Percentiles rank a stretch among this genome's conserved stretches.
These are phyloP conservation scores for Diplocarpon rosae DNA, from an alignment of 2,329 filamentous ascomycete genomes.

Conservation along the genomic window DNA sequence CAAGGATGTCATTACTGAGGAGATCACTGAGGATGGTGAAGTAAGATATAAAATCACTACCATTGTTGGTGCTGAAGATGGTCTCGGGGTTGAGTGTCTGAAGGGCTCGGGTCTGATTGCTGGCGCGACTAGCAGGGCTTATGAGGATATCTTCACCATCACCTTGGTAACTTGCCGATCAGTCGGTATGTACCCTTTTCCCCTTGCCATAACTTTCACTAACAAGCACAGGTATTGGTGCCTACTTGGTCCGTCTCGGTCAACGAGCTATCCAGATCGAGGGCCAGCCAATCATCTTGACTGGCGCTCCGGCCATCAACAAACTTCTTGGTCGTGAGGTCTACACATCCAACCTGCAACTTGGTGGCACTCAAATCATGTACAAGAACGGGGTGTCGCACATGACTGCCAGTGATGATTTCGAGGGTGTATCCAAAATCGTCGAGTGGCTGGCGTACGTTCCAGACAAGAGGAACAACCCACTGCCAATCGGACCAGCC, in stretches of 20 bases:
- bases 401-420: conserved; percentile 96
- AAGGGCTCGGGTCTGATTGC: conserved; percentile 96
- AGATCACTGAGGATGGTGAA: conserved; percentile 77
- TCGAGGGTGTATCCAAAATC: conserved; percentile 94
- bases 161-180: conserved; percentile 96
- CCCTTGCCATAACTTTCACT: conserved; percentile 21
- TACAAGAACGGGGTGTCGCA: conserved; percentile 99
- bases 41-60: conserved; percentile 89
- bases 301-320: conserved; percentile 93
- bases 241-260: conserved; percentile 94
- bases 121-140: conserved; percentile 90
- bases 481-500: conserved; percentile 82
- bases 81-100: conserved; percentile 93
- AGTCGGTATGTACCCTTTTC: conserved; percentile 50
- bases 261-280: conserved; percentile 98
- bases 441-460: conserved; percentile 97
- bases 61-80: conserved; percentile 85
- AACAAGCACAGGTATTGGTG: conserved; percentile 64
- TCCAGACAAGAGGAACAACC: conserved; percentile 86
- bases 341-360: conserved; percentile 97
- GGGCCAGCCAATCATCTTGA: conserved; percentile 96
- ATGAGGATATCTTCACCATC: conserved; percentile 98
- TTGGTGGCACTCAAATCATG: conserved; percentile 99
- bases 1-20: conserved; percentile 77
- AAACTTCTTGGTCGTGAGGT: conserved; percentile 96